Percentiles rank a stretch among this genome's conserved stretches.
Evolutionary conservation across 176 grass and related monocot genomes (phyloP).

Genomic region (Eleusine coracana): DNA sequence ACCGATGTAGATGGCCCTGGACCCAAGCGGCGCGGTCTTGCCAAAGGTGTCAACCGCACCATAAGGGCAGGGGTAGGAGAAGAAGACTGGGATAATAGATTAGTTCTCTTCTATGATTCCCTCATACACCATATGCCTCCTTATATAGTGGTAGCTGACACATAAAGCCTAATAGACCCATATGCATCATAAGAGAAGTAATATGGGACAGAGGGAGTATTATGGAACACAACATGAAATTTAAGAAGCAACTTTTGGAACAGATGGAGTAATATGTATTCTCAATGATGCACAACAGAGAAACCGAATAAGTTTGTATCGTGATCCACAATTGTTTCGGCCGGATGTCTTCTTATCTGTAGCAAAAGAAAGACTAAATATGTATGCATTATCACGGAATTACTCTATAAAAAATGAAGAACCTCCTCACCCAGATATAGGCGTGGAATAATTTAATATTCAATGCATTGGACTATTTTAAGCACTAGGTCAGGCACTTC

Average conservation of each 20-base stretch:
- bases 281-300: conserved; percentile 2
- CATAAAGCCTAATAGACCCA: too few relatives aligned
- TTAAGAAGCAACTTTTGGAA: not conserved
- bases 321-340: not conserved
- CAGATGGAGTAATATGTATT: not conserved
- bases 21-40: too few relatives aligned
- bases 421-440: not conserved
- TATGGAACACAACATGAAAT: not conserved
- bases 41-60: too few relatives aligned
- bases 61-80: too few relatives aligned
- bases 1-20: too few relatives aligned
- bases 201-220: too few relatives aligned
- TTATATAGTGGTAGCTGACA: too few relatives aligned
- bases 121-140: too few relatives aligned
- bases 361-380: not conserved
- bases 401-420: not conserved
- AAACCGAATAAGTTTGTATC: not conserved
- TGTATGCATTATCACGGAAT: not conserved
- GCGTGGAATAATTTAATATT: not conserved
- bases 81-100: too few relatives aligned
- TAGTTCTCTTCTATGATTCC: too few relatives aligned
- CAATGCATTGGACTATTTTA: not conserved
- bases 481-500: not conserved
- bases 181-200: too few relatives aligned
- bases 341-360: not conserved